These are phyloP conservation scores for Kalmanozyma brasiliensis DNA, from an alignment of 1,284 basidiomycete genomes.

Conservation along the genomic window DNA sequence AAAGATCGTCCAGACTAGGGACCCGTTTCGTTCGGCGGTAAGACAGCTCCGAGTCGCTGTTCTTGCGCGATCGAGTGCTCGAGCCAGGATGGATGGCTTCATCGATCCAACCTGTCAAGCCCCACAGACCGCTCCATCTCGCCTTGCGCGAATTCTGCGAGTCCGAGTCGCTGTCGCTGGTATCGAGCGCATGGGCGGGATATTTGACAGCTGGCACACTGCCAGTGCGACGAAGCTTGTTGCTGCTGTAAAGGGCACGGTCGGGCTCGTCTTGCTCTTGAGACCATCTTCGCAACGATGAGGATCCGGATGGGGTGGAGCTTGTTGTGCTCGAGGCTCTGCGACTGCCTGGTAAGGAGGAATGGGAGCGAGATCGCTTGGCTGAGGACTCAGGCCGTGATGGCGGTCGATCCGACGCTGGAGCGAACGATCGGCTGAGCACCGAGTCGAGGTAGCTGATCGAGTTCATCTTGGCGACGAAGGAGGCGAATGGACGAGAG, in stretches of 20 bases:
- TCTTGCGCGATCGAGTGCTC: constrained; percentile 22
- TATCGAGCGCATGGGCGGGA: constrained; percentile 19
- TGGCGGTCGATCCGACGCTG: constrained; percentile 21
- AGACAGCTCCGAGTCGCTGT: constrained; percentile 23
- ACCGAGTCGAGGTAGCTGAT: constrained; percentile 61
- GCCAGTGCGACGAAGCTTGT: constrained; percentile 34
- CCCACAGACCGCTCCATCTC: constrained; percentile 45
- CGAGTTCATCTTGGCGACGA: constrained; percentile 50
- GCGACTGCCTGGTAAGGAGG: constrained; percentile 37
- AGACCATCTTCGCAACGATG: constrained; percentile 39
- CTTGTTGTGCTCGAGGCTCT: constrained; percentile 31
- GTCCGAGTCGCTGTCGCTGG: constrained; percentile 33
- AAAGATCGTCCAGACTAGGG: constrained; percentile 35
- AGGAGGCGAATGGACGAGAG: not conserved
- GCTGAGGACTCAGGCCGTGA: constrained; percentile 18
- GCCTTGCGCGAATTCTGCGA: constrained; percentile 12
- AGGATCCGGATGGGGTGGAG: constrained; percentile 21
- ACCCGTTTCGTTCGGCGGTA: constrained; percentile 22
- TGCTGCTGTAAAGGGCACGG: constrained; percentile 17
- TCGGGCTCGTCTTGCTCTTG: constrained; percentile 30
- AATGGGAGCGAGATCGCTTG: constrained; percentile 40
- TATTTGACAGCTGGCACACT: constrained; percentile 33
- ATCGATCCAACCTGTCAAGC: constrained; percentile 43
- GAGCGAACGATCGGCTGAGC: constrained; percentile 50
- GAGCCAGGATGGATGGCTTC: constrained; percentile 41